Conservation (phyloP, 352 stramenopile genomes). For the Aphanomyces astaci region DNA sequence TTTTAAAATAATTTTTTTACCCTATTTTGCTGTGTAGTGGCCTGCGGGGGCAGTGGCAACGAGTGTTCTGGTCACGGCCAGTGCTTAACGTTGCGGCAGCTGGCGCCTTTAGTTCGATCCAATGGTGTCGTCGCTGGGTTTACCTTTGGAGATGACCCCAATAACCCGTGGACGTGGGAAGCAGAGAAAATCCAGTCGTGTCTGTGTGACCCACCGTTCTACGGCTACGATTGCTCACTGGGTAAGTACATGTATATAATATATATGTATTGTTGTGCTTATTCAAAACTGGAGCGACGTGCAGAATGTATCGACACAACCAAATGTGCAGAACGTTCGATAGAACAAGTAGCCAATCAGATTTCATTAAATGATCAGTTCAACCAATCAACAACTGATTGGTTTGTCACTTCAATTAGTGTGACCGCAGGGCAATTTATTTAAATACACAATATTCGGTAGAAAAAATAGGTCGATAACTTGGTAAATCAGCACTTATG, state of each 20-base stretch:
- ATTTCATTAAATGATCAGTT: too few species aligned
- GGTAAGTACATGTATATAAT: constrained; percentile 30
- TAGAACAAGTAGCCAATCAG: too few species aligned
- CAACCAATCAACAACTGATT: too few species aligned
- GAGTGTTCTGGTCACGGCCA: constrained; percentile 70
- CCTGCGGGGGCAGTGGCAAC: constrained; percentile 32
- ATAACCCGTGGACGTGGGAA: constrained; percentile 69
- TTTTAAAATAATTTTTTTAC: not conserved
- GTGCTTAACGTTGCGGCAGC: constrained; percentile 59
- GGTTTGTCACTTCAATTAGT: too few species aligned
- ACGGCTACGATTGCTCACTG: constrained; percentile 64
- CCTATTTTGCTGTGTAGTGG: constrained; percentile 34
- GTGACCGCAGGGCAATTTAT: too few species aligned
- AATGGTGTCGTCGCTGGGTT: constrained; percentile 49
- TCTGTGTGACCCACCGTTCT: constrained; percentile 46
- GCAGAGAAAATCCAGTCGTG: constrained; percentile 55
- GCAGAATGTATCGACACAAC: too few species aligned
- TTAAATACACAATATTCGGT: too few species aligned
- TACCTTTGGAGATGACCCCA: constrained; percentile 55
- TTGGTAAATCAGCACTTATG: too few species aligned
- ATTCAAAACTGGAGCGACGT: too few species aligned
- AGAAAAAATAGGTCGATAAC: too few species aligned
- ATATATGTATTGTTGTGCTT: too few species aligned
- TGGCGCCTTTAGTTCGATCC: constrained; percentile 44
- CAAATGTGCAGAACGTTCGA: too few species aligned